Evolutionary conservation across 495 filamentous ascomycete genomes (phyloP).

Genomic region (Penicillium waksmanii): DNA sequence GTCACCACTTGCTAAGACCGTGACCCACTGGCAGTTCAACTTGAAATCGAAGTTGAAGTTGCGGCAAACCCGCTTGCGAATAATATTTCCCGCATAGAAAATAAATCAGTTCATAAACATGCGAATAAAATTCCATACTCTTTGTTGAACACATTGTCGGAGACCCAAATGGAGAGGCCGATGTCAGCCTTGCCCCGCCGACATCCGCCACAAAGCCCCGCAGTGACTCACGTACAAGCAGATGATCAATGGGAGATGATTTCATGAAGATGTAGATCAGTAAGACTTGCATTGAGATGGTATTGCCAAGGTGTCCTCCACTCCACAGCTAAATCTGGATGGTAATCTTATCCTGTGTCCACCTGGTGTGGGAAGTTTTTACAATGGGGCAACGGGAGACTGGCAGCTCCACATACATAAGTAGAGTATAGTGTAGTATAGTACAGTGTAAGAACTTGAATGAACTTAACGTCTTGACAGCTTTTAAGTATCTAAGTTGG

Average conservation of each 20-base stretch:
- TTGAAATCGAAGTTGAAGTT: too few relatives aligned
- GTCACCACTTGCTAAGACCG: too few relatives aligned
- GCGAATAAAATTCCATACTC: not conserved
- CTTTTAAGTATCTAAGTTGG: too few relatives aligned
- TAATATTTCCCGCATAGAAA: too few relatives aligned
- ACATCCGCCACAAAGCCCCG: conserved; percentile 5
- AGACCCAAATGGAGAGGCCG: not conserved
- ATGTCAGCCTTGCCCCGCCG: conserved; percentile 8
- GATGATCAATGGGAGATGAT: conserved; percentile 3
- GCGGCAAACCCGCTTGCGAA: too few relatives aligned
- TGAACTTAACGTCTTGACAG: too few relatives aligned
- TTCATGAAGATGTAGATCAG: not conserved
- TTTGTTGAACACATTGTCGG: not conserved
- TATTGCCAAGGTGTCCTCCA: not conserved
- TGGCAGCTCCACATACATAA: too few relatives aligned
- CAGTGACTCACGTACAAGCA: conserved; percentile 5
- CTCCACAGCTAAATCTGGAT: not conserved
- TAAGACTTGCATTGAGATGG: not conserved
- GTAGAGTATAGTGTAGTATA: too few relatives aligned
- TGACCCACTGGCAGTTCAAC: too few relatives aligned
- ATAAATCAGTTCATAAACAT: not conserved
- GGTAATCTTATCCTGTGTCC: not conserved
- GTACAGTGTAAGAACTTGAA: too few relatives aligned
- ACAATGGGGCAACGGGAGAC: too few relatives aligned
- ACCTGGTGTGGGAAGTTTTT: too few relatives aligned